A percentile compares a stretch with the other conserved stretches of the same genome.
Evolutionary conservation across 345 rosid species (phyloP).

Genomic region (Bruguiera parviflora): DNA sequence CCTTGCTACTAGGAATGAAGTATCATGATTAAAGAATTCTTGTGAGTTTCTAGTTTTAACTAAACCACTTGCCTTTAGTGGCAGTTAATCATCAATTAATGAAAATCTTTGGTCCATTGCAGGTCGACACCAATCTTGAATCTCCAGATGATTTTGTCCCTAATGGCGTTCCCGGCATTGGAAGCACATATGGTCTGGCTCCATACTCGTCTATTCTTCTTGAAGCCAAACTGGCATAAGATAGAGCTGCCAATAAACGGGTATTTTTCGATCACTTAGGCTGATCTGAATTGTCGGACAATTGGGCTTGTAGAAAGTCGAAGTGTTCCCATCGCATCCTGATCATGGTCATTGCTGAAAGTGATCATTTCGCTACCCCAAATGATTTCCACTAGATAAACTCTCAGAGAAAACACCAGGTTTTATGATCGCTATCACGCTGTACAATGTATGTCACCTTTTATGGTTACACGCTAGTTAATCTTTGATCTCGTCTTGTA

Average conservation of each 20-base stretch:
- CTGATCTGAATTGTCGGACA: background rate
- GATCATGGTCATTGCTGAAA: background rate
- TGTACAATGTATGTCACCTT: background rate
- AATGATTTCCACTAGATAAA: background rate
- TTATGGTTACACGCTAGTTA: background rate
- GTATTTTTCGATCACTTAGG: background rate
- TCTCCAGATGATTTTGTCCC: constrained; percentile 63
- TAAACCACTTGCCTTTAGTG: background rate
- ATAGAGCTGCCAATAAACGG: background rate
- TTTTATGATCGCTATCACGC: background rate
- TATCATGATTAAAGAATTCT: too few relatives aligned
- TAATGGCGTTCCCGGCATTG: constrained; percentile 58
- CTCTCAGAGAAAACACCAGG: background rate
- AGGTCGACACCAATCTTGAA: constrained; percentile 79
- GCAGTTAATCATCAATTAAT: background rate
- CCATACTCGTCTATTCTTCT: constrained; percentile 71
- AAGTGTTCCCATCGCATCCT: background rate
- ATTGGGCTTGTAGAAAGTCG: background rate
- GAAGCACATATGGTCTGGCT: constrained; percentile 55
- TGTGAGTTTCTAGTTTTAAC: too few relatives aligned
- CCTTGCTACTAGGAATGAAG: too few relatives aligned
- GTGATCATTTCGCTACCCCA: background rate
- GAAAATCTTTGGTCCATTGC: constrained; percentile 13
- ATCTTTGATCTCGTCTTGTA: background rate
- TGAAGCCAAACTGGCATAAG: constrained; percentile 46